These are phyloP conservation scores for Apiospora phragmitis DNA, from an alignment of 2,329 filamentous ascomycete species.

Conservation along the genomic window DNA sequence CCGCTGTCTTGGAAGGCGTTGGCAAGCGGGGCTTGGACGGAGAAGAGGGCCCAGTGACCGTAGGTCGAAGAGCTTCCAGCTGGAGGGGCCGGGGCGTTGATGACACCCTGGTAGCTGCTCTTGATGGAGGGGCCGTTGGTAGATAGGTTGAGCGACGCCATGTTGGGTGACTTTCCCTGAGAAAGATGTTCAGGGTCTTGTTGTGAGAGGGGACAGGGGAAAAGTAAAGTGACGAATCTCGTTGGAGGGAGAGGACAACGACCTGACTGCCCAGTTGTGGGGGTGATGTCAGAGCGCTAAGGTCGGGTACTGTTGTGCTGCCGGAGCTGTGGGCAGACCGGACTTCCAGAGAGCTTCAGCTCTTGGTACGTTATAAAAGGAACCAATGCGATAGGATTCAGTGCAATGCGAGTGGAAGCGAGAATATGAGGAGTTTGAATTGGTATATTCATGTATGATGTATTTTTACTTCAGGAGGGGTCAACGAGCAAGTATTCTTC, in stretches of 20 bases:
- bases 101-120: conserved; percentile 68
- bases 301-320: not conserved
- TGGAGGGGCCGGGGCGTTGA: conserved; percentile 51
- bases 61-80: conserved; percentile 72
- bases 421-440: not conserved
- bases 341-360: conserved; percentile 4
- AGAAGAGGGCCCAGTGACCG: conserved; percentile 91
- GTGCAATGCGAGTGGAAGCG: not conserved
- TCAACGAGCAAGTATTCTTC: not conserved
- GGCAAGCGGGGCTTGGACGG: conserved; percentile 86
- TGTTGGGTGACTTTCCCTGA: conserved; percentile 37
- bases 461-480: not conserved
- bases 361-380: not conserved
- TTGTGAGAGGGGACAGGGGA: conserved; percentile 3
- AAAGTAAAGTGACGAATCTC: conserved; percentile 3
- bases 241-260: not conserved
- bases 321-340: not conserved
- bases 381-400: not conserved
- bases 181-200: not conserved
- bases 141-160: conserved; percentile 81
- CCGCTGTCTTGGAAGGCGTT: conserved; percentile 89
- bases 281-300: conserved; percentile 32
- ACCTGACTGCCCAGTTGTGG: conserved; percentile 16
- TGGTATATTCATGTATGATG: not conserved
- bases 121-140: conserved; percentile 81